Percentiles rank a stretch among this genome's conserved stretches.
These are phyloP conservation scores for Paspalum notatum DNA, from an alignment of 176 grass and related monocot species.

Conservation along the genomic window DNA sequence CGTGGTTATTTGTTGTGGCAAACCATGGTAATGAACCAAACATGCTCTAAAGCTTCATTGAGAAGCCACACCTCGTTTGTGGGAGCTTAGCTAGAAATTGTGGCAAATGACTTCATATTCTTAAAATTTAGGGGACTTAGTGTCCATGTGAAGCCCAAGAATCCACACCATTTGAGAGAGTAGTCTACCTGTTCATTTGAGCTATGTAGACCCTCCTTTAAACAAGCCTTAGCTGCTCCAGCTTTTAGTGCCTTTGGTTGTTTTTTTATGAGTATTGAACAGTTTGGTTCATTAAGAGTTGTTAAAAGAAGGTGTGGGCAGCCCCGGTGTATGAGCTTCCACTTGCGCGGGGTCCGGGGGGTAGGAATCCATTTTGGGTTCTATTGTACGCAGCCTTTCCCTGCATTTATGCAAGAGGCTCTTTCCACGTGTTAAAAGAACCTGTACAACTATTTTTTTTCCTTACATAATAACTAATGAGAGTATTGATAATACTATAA, in stretches of 20 bases:
- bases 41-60: background rate
- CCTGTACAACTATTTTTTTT: conserved; percentile 4
- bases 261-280: background rate
- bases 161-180: background rate
- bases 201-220: background rate
- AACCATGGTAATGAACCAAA: background rate
- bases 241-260: background rate
- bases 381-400: too few species aligned
- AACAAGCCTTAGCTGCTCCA: background rate
- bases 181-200: background rate
- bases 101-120: background rate
- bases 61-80: background rate
- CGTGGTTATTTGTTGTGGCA: background rate
- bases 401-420: too few species aligned
- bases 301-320: too few species aligned
- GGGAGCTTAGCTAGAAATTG: background rate
- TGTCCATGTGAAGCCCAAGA: background rate
- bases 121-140: background rate
- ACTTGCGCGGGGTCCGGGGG: too few species aligned
- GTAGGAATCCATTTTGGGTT: too few species aligned
- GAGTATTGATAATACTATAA: background rate
- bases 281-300: conserved; percentile 1
- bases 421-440: background rate
- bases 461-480: background rate
- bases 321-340: too few species aligned